Conservation (phyloP, 306 rosid species). For the Macrotyloma uniflorum region DNA sequence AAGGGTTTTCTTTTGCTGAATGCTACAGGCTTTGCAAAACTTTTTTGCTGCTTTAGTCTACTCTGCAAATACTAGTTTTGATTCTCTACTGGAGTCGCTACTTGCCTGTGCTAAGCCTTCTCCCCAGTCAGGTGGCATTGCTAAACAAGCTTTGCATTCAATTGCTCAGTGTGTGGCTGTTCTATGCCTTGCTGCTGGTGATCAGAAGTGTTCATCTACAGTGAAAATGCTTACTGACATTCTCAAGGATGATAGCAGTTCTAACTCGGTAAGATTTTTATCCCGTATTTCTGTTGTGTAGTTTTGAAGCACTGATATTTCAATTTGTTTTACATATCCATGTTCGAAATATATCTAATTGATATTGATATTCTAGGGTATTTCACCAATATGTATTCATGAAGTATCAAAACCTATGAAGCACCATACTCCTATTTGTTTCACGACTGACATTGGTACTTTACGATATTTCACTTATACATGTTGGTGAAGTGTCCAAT, state of each 20-base stretch:
- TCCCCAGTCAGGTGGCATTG: slow-evolving; percentile 95
- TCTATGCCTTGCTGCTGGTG: slow-evolving; percentile 98
- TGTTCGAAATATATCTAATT: too few species aligned
- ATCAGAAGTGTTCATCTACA: slow-evolving; percentile 81
- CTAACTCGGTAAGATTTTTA: slow-evolving; percentile 68
- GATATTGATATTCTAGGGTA: too few species aligned
- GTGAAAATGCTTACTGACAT: slow-evolving; percentile 94
- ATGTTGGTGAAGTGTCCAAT: too few species aligned
- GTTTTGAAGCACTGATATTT: not conserved
- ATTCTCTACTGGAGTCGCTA: slow-evolving; percentile 85
- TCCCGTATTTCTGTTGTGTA: not conserved
- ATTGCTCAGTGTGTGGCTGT: slow-evolving; percentile 98
- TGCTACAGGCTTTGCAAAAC: slow-evolving; percentile 81
- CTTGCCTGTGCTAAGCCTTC: slow-evolving; percentile 93
- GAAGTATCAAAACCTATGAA: too few species aligned
- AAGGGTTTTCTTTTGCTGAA: slow-evolving; percentile 25
- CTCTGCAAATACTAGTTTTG: slow-evolving; percentile 96
- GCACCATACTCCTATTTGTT: too few species aligned
- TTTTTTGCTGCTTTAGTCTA: slow-evolving; percentile 90
- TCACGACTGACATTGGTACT: too few species aligned
- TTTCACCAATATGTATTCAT: too few species aligned
- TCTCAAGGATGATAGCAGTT: slow-evolving; percentile 77
- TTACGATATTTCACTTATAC: too few species aligned
- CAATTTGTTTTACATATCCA: too few species aligned
- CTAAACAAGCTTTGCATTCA: slow-evolving; percentile 95